Percentiles rank a stretch among this genome's conserved stretches.
These are phyloP conservation scores for Geotrichum aggregatum DNA, from an alignment of 1,139 yeast genomes.

Conservation along the genomic window DNA sequence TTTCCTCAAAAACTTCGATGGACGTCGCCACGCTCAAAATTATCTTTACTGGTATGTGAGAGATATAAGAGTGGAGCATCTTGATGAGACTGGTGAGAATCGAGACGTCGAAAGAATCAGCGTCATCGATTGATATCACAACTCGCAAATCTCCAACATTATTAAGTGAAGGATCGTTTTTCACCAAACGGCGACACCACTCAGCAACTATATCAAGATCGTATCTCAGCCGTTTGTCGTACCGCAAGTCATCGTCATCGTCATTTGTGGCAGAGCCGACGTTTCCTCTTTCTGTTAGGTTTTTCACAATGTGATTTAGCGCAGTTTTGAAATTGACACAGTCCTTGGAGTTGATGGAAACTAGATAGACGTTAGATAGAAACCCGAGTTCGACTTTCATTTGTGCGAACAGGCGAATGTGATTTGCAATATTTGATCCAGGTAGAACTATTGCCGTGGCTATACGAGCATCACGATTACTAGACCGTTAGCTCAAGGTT, in stretches of 20 bases:
- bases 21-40: slow-evolving; percentile 56
- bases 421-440: slow-evolving; percentile 39
- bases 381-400: slow-evolving; percentile 25
- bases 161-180: slow-evolving; percentile 16
- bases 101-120: slow-evolving; percentile 54
- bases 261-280: slow-evolving; percentile 14
- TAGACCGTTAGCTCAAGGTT: slow-evolving; percentile 7
- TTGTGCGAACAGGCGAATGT: slow-evolving; percentile 33
- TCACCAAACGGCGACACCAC: slow-evolving; percentile 40
- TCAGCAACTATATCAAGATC: slow-evolving; percentile 52
- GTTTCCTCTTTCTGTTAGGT: slow-evolving; percentile 30
- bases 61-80: slow-evolving; percentile 43
- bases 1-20: slow-evolving; percentile 44
- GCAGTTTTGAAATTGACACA: slow-evolving; percentile 39
- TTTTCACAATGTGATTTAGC: slow-evolving; percentile 39
- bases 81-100: slow-evolving; percentile 50
- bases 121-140: slow-evolving; percentile 57
- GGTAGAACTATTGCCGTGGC: slow-evolving; percentile 35
- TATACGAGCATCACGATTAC: slow-evolving; percentile 27
- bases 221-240: slow-evolving; percentile 43
- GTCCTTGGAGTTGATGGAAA: slow-evolving; percentile 36
- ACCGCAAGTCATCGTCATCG: slow-evolving; percentile 20
- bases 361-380: slow-evolving; percentile 26
- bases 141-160: slow-evolving; percentile 34
- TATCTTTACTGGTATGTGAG: slow-evolving; percentile 43